Evolutionary conservation across 441 rosid species (phyloP).

Genomic region (Monsonia emarginata): DNA sequence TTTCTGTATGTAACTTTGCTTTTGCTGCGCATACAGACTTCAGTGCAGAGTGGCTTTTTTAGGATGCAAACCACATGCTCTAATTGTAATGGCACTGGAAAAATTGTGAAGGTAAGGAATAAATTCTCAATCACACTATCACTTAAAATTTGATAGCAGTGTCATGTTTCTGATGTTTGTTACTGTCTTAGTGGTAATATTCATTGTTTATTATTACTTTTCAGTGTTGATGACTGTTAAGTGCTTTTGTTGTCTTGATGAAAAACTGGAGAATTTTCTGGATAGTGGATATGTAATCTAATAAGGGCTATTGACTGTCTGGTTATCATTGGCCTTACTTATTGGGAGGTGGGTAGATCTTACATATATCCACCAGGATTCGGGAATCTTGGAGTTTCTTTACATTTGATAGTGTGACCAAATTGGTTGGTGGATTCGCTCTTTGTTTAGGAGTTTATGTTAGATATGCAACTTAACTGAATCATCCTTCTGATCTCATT

Average conservation of each 20-base stretch:
- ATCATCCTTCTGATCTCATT: neutral
- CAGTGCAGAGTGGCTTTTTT: constrained; percentile 50
- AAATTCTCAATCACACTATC: neutral
- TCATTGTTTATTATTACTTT: neutral
- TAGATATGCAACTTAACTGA: neutral
- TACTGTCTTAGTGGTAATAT: neutral
- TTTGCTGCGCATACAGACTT: constrained; percentile 35
- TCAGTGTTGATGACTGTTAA: neutral
- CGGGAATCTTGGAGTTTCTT: too few relatives aligned
- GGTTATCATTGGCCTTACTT: neutral
- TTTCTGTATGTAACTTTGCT: constrained; percentile 16
- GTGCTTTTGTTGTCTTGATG: neutral
- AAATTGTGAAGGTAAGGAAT: constrained; percentile 54
- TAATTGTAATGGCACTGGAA: constrained; percentile 78
- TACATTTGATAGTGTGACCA: neutral
- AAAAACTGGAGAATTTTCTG: neutral
- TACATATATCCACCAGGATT: too few relatives aligned
- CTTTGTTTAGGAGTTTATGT: neutral
- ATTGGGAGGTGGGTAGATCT: too few relatives aligned
- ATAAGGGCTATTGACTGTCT: neutral
- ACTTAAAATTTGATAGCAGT: neutral
- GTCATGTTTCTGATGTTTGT: neutral
- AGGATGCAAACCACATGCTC: constrained; percentile 59
- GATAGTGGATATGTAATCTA: neutral
- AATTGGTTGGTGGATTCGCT: neutral